Base-by-base conservation (phyloP, 495 filamentous ascomycete genomes). In the Penicillium manginii region DNA sequence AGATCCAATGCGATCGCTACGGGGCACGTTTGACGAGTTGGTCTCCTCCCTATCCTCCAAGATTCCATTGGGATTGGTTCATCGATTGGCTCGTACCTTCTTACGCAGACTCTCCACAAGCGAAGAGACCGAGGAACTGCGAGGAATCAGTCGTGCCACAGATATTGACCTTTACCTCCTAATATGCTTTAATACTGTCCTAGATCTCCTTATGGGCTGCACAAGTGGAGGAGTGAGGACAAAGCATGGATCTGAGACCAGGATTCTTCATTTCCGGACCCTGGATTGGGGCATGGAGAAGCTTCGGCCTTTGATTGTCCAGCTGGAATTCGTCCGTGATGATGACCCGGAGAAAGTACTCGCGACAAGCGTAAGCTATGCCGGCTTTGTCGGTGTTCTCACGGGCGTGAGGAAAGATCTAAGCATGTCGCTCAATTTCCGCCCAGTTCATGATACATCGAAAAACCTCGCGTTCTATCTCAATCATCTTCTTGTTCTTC, bases 201-300 rank as follows among this genome's bases (percentile, higher is more conserved):
- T 90, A 4, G 87, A 90, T 68, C 65, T 81, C 14, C 73, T 88
- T 22, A 82, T 90, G 74, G 87, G 87, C 2, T 90, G 86, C 64
- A 87, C 85, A 15, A 87, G 83, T 63, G 86, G 86, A 17, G 85
- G 72, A 2, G 78, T 76, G 1, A 57, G 69, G 54, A 57, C 54
- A 2, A 62, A 71, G 32, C 60, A 67, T 1, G 63, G 52, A 26
- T 53, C 57, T 1, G 45, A 65, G 22, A 54, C 55, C 0, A 71
- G 61, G 47, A 82, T 88, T 77, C 58, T 88, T 58, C 87, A 89
- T 68, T 90, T 88, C 60, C 73, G 87, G 9, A 87, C 85, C 3
- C 67, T 90, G 48, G 87, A 90, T 62, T 90, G 86, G 86, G 82
- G 74, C 0, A 89, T 90, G 86, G 79, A 86, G 58, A 62, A 67